Conservation (phyloP, 2,329 filamentous ascomycete genomes). For the Penicillium sp. region DNA sequence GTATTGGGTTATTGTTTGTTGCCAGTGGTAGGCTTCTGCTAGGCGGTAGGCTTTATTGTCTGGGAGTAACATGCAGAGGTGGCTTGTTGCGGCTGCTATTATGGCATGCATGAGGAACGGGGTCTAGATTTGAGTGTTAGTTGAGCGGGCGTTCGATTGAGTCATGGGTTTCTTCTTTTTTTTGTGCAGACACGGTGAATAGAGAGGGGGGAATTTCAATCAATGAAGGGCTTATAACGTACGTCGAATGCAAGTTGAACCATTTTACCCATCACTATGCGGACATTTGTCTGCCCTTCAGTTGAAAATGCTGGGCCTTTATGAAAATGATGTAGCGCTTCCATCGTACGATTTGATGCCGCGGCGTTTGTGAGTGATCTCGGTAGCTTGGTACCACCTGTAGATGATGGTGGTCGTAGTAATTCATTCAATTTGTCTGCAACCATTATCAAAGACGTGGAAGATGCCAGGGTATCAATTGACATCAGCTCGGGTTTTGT, state of each 20-base stretch:
- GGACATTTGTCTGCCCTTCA: conserved; percentile 13
- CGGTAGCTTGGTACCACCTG: not conserved
- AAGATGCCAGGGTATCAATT: conserved; percentile 20
- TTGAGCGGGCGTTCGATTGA: not conserved
- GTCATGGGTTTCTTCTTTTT: not conserved
- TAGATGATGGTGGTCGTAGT: conserved; percentile 8
- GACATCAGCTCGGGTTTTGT: conserved; percentile 10
- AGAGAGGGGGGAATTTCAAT: not conserved
- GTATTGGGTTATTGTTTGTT: conserved; percentile 38
- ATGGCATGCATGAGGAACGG: conserved; percentile 42
- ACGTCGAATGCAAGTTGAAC: conserved; percentile 35
- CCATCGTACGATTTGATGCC: conserved; percentile 9
- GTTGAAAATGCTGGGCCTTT: conserved; percentile 15
- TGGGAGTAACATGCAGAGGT: conserved; percentile 30
- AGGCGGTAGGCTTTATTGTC: conserved; percentile 28
- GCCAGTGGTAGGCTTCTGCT: conserved; percentile 40
- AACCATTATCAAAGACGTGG: conserved; percentile 22
- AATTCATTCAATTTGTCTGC: conserved; percentile 27
- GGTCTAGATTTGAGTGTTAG: conserved; percentile 21
- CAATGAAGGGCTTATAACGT: not conserved
- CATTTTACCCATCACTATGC: conserved; percentile 27
- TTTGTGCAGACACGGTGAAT: not conserved
- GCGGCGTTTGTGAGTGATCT: not conserved
- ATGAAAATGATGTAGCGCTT: conserved; percentile 34
- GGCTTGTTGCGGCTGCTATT: conserved; percentile 33